These are phyloP conservation scores for Akanthomyces muscarius DNA, from an alignment of 2,329 filamentous ascomycete genomes.

Conservation along the genomic window DNA sequence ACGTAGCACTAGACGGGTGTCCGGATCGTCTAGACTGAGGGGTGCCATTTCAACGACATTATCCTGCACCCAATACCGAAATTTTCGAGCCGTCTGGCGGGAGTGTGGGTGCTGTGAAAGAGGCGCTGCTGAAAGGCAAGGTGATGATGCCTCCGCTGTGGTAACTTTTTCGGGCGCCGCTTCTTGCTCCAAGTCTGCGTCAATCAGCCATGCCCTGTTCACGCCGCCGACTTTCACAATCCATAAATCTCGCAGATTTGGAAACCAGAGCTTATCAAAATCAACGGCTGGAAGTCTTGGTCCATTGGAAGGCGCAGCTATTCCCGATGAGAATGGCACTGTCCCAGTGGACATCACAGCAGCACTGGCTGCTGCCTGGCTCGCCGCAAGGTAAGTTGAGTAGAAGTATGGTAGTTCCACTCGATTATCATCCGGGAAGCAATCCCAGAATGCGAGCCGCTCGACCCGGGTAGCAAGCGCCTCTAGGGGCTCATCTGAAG, in stretches of 20 bases:
- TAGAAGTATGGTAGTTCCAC: conserved; percentile 33
- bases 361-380: conserved; percentile 25
- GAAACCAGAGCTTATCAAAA: conserved; percentile 37
- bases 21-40: conserved; percentile 32
- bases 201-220: conserved; percentile 34
- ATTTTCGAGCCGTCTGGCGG: conserved; percentile 33
- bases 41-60: conserved; percentile 36
- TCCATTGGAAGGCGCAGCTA: background rate
- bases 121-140: background rate
- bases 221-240: conserved; percentile 38
- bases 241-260: conserved; percentile 36
- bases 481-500: conserved; percentile 30
- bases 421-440: conserved; percentile 35
- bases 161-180: conserved; percentile 12
- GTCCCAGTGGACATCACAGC: conserved; percentile 27
- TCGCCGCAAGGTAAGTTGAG: conserved; percentile 32
- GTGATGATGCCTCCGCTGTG: background rate
- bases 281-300: conserved; percentile 24
- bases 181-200: conserved; percentile 28
- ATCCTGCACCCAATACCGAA: conserved; percentile 37
- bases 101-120: conserved; percentile 22
- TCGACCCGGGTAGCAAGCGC: conserved; percentile 31
- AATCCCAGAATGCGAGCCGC: conserved; percentile 38
- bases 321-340: background rate
- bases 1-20: conserved; percentile 31